phyloP scores from a whole-genome alignment of 768 basidiomycete genomes.

The Arthromyces matolae region DNA sequence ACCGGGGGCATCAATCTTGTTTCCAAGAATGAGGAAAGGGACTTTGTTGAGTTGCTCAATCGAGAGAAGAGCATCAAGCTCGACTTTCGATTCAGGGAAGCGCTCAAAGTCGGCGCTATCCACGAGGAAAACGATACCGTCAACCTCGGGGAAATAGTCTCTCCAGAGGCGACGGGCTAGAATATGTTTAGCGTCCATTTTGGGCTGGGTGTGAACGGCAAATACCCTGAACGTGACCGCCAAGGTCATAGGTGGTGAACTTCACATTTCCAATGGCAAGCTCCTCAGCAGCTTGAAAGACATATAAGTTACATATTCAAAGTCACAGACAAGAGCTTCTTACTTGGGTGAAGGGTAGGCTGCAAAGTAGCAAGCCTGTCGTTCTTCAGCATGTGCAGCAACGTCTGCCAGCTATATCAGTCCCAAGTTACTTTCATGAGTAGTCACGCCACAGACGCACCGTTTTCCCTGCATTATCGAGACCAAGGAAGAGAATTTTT shows the following conservation, averaged over 20 bases:
- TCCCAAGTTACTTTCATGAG: neutral
- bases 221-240: constrained; percentile 94
- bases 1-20: constrained; percentile 99
- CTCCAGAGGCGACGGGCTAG: constrained; percentile 96
- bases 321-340: constrained; percentile 23
- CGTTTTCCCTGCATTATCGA: constrained; percentile 99
- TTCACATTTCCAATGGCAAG: constrained; percentile 98
- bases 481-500: constrained; percentile 97
- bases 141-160: constrained; percentile 99
- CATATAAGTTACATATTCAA: constrained; percentile 7
- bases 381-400: constrained; percentile 99
- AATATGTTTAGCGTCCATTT: neutral
- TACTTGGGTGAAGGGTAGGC: constrained; percentile 97
- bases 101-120: constrained; percentile 97
- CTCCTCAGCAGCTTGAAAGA: constrained; percentile 87
- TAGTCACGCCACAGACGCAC: constrained; percentile 41
- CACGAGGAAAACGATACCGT: constrained; percentile 97
- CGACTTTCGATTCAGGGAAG: constrained; percentile 93
- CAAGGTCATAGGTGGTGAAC: constrained; percentile 97
- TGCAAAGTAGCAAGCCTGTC: constrained; percentile 96
- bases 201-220: neutral
- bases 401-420: constrained; percentile 52
- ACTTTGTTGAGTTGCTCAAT: constrained; percentile 96
- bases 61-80: constrained; percentile 91
- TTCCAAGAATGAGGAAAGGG: constrained; percentile 96